These are phyloP conservation scores for Fusarium sororula DNA, from an alignment of 2,329 filamentous ascomycete species.

Conservation along the genomic window DNA sequence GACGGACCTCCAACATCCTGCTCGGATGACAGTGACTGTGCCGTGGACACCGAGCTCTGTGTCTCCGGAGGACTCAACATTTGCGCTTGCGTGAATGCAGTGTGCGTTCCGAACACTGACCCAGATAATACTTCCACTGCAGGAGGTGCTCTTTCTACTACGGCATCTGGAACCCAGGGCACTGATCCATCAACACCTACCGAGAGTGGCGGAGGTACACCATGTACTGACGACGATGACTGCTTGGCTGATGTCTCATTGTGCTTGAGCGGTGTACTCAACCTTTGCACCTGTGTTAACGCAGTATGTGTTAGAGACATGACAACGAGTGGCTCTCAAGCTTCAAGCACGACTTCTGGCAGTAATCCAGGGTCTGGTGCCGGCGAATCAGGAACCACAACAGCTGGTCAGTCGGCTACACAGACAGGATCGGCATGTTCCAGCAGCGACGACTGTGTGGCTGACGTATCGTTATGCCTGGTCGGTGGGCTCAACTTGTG, in stretches of 20 bases:
- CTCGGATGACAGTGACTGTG: conserved; percentile 8
- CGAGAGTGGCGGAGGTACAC: not conserved
- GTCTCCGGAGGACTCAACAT: conserved; percentile 1
- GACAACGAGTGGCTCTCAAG: not conserved
- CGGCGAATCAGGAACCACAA: not conserved
- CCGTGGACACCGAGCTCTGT: not conserved
- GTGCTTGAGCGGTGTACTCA: not conserved
- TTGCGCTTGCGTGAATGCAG: not conserved
- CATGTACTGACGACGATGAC: not conserved
- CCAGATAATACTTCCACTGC: not conserved
- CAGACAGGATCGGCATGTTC: not conserved
- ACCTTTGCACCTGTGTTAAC: conserved; percentile 11
- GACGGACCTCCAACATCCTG: not conserved
- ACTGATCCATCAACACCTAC: not conserved
- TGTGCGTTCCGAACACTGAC: not conserved
- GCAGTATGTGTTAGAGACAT: conserved; percentile 3
- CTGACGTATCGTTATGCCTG: not conserved
- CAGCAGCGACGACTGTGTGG: not conserved
- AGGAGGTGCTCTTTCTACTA: not conserved
- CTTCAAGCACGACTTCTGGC: not conserved
- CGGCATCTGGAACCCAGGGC: not conserved
- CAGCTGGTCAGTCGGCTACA: not conserved
- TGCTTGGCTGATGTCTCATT: not conserved
- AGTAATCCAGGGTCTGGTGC: not conserved
- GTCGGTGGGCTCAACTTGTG: not conserved